Conservation (phyloP, 495 filamentous ascomycete genomes). For the Astrocystis sublimbata region DNA sequence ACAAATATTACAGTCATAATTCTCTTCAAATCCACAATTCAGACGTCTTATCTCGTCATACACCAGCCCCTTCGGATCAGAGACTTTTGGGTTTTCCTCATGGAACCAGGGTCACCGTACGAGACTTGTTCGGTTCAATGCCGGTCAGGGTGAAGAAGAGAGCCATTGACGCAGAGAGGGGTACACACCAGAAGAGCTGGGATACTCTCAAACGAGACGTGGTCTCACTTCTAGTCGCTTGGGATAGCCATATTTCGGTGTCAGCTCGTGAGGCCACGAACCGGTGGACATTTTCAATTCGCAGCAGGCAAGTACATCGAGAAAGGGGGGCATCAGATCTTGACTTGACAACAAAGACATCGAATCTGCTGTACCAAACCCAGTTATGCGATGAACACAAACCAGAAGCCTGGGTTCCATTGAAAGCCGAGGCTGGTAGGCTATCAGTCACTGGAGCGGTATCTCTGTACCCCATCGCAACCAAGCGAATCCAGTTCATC, state of each 20-base stretch:
- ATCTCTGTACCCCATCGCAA: constrained; percentile 67
- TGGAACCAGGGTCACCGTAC: constrained; percentile 78
- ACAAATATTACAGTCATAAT: constrained; percentile 62
- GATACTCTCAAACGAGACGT: constrained; percentile 60
- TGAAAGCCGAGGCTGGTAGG: constrained; percentile 61
- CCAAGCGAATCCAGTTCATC: constrained; percentile 75
- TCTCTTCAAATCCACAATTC: constrained; percentile 72
- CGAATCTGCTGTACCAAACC: constrained; percentile 64
- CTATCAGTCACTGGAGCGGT: constrained; percentile 68
- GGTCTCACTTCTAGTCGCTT: constrained; percentile 67
- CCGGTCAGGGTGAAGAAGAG: constrained; percentile 92
- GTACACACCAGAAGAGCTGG: constrained; percentile 57
- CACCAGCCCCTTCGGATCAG: constrained; percentile 64
- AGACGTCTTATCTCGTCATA: constrained; percentile 64
- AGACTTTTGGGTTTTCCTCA: constrained; percentile 56
- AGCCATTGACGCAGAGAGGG: constrained; percentile 58
- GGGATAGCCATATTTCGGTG: constrained; percentile 49
- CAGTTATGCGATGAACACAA: constrained; percentile 56
- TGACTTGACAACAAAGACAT: constrained; percentile 39
- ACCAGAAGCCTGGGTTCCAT: constrained; percentile 62
- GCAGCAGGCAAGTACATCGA: constrained; percentile 2
- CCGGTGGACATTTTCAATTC: constrained; percentile 23
- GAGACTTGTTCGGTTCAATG: constrained; percentile 92
- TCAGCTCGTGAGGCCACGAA: constrained; percentile 42
- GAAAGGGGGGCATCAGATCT: constrained; percentile 16